Conservation (phyloP, 768 basidiomycete genomes). For the Suillus subalutaceus region DNA sequence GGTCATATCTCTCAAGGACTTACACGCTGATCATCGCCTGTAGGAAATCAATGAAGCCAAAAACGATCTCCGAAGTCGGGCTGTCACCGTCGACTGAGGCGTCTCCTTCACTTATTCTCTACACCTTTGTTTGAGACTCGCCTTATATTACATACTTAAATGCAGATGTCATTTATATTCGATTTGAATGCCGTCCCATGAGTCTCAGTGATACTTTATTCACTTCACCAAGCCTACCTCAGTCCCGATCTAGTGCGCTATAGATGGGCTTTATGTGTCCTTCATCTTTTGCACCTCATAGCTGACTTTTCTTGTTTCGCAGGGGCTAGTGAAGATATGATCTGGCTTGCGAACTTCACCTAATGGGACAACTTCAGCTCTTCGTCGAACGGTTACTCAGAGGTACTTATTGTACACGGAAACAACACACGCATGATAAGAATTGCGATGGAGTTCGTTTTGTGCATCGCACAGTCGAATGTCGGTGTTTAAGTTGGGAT, state of each 20-base stretch:
- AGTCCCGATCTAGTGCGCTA: not conserved
- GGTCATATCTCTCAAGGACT: not conserved
- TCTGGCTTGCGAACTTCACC: not conserved
- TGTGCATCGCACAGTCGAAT: not conserved
- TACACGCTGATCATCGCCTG: not conserved
- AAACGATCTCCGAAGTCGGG: conserved; percentile 58
- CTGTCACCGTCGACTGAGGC: conserved; percentile 60
- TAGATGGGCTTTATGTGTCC: not conserved
- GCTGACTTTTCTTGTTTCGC: not conserved
- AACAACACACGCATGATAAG: not conserved
- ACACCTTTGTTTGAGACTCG: not conserved
- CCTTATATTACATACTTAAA: not conserved
- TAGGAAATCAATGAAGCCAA: conserved; percentile 66
- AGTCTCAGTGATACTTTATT: not conserved
- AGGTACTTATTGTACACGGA: not conserved
- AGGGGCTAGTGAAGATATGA: not conserved
- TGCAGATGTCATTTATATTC: not conserved
- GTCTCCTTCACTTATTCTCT: not conserved
- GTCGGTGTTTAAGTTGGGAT: not conserved
- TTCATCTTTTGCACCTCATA: not conserved
- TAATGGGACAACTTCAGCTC: not conserved
- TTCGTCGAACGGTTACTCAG: not conserved
- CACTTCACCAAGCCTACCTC: not conserved
- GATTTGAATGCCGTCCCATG: not conserved
- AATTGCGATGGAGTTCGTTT: not conserved